A percentile compares a stretch with the other conserved stretches of the same genome.
phyloP scores from a whole-genome alignment of 140 eudicot genomes.

The Bidens hawaiensis region DNA sequence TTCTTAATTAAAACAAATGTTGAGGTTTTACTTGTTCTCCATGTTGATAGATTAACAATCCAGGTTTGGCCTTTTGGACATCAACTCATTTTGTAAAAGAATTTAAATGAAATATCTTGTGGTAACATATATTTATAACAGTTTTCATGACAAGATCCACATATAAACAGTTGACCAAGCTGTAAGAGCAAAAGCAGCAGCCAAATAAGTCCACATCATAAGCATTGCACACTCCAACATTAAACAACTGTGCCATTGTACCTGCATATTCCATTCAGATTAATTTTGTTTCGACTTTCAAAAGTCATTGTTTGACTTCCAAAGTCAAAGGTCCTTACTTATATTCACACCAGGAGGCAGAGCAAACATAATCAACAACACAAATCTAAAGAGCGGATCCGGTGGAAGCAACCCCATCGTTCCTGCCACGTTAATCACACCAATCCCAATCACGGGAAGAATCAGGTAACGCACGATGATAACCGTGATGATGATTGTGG shows the following conservation, averaged over 20 bases:
- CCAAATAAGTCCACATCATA: slow-evolving; percentile 80
- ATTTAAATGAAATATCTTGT: background rate
- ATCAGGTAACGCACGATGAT: slow-evolving; percentile 49
- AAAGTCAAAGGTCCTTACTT: slow-evolving; percentile 37
- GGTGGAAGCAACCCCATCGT: slow-evolving; percentile 57
- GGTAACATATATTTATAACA: background rate
- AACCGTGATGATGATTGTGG: slow-evolving; percentile 37
- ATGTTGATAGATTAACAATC: too few relatives aligned
- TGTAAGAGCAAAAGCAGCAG: slow-evolving; percentile 64
- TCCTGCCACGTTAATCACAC: slow-evolving; percentile 54
- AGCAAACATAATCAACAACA: slow-evolving; percentile 73
- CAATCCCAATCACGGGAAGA: slow-evolving; percentile 67
- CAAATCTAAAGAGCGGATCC: slow-evolving; percentile 73
- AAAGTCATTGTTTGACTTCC: slow-evolving; percentile 14
- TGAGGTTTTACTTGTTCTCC: too few relatives aligned
- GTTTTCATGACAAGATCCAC: slow-evolving; percentile 63
- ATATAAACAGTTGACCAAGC: slow-evolving; percentile 79
- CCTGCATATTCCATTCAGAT: slow-evolving; percentile 43
- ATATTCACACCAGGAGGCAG: slow-evolving; percentile 90
- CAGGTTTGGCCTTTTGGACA: background rate
- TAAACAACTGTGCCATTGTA: slow-evolving; percentile 78
- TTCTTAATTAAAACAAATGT: too few relatives aligned
- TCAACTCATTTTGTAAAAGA: background rate
- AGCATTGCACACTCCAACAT: slow-evolving; percentile 91
- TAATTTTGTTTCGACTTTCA: slow-evolving; percentile 6